Evolutionary conservation across 768 basidiomycete genomes (phyloP), one percentile per base, ranked within the genome.

Genomic region (Boletus fagicola): DNA sequence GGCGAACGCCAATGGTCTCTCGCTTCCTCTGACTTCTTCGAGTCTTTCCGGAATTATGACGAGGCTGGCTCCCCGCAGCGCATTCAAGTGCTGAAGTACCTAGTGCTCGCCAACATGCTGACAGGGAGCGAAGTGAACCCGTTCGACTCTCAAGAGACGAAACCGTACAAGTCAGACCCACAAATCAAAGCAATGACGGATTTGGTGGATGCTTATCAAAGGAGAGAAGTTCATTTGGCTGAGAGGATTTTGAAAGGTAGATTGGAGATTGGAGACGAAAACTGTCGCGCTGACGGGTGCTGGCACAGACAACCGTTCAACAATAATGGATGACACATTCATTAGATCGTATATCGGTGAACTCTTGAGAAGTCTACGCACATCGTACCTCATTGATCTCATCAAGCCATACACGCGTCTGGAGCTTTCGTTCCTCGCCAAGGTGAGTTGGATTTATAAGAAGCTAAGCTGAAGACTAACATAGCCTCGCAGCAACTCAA

Each of bases 151-250:
- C 97, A 99, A 73, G 97, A 99, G 78, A 98, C 97, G 12, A 99
- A 99, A 70, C 97, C 97, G 84, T 98, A 68, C 69, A 98, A 98
- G 78, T 92, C 83, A 52, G 92, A 98, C 66, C 86, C 94, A 11
- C 90, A 99, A 72, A 98, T 99, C 70, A 92, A 87, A 54, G 97
- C 97, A 7, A 98, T 99, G 96, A 98, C 96, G 1, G 91, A 92
- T 65, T 81, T 99, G 26, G 97, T 99, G 16, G 88, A 92, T 61
- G 97, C 97, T 0, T 99, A 99, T 74, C 96, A 98, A 68, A 83
- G 91, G 43, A 85, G 95, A 57, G 95, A 98, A 68, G 96, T 98
- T 1, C 95, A 98, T 72, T 82, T 89, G n/a, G 97, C 97, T 0
- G 96, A 99, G 76, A 95, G 88, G 77, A 97, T 99, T 60, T 71